These are phyloP conservation scores for Lumnitzera littorea DNA, from an alignment of 345 rosid species.

Conservation along the genomic window DNA sequence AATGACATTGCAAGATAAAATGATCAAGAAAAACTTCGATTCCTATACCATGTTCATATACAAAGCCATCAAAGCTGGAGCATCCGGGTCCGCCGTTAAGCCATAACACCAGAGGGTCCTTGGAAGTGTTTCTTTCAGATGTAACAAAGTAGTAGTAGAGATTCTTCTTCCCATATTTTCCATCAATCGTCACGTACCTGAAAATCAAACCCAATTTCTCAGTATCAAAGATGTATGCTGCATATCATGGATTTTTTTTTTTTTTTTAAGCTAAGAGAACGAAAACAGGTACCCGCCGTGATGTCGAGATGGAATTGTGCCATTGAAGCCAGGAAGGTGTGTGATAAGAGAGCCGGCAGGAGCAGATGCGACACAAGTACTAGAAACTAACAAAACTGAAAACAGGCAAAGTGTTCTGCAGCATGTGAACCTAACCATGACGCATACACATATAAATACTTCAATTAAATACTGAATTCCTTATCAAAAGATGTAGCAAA, in stretches of 20 bases:
- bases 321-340: constrained; percentile 26
- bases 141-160: constrained; percentile 29
- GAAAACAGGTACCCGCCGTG: constrained; percentile 17
- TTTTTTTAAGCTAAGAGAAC: too few species aligned
- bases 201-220: background rate
- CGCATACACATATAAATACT: too few species aligned
- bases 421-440: background rate
- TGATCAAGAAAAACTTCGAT: background rate
- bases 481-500: too few species aligned
- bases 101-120: constrained; percentile 30
- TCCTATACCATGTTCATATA: constrained; percentile 25
- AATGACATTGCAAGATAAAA: background rate
- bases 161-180: constrained; percentile 19
- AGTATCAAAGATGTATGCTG: background rate
- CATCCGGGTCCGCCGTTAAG: constrained; percentile 35
- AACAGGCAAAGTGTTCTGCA: background rate
- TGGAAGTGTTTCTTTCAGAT: constrained; percentile 17
- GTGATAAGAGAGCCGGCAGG: constrained; percentile 19
- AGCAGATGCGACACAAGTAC: constrained; percentile 13
- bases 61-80: constrained; percentile 26
- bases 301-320: constrained; percentile 29
- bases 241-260: background rate
- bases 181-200: constrained; percentile 32
- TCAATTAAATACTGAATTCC: too few species aligned
- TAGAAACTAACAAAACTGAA: background rate